Percentiles rank a stretch among this genome's conserved stretches.
Conservation (phyloP, 495 filamentous ascomycete species). For the Xylaria bambusicola region DNA sequence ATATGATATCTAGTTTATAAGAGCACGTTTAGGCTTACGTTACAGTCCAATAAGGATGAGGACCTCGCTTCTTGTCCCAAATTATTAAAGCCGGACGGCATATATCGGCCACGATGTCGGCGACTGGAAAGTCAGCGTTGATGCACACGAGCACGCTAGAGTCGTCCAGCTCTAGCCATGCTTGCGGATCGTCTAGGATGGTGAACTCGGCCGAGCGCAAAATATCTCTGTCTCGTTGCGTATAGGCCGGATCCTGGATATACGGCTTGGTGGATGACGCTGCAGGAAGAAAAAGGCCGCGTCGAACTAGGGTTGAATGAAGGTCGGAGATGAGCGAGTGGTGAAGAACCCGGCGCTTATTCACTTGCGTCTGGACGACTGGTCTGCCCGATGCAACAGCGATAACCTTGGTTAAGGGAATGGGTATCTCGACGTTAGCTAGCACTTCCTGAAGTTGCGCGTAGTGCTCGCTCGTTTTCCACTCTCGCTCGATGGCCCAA, state of each 20-base stretch:
- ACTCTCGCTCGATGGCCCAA: too few species aligned
- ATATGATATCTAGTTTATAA: neutral
- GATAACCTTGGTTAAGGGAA: too few species aligned
- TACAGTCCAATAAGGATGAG: neutral
- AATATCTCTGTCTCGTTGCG: slow-evolving; percentile 13
- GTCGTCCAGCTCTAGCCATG: slow-evolving; percentile 32
- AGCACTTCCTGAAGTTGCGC: too few species aligned
- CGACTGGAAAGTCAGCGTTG: too few species aligned
- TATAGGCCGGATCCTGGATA: slow-evolving; percentile 9
- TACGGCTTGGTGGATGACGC: neutral
- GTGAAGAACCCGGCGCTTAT: neutral
- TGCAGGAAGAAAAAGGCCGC: slow-evolving; percentile 6
- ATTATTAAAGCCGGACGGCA: slow-evolving; percentile 35
- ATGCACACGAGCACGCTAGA: slow-evolving; percentile 30
- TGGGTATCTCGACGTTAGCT: too few species aligned
- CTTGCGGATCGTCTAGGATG: slow-evolving; percentile 32
- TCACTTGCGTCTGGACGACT: neutral
- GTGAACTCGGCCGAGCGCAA: slow-evolving; percentile 16
- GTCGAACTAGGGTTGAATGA: slow-evolving; percentile 16
- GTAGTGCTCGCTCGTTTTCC: too few species aligned
- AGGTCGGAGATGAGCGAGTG: slow-evolving; percentile 17
- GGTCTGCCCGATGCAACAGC: too few species aligned
- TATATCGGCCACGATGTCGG: slow-evolving; percentile 33
- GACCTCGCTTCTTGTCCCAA: slow-evolving; percentile 21
- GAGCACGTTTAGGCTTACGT: slow-evolving; percentile 6